phyloP scores from a whole-genome alignment of 306 rosid species.

The Prunus dulcis region DNA sequence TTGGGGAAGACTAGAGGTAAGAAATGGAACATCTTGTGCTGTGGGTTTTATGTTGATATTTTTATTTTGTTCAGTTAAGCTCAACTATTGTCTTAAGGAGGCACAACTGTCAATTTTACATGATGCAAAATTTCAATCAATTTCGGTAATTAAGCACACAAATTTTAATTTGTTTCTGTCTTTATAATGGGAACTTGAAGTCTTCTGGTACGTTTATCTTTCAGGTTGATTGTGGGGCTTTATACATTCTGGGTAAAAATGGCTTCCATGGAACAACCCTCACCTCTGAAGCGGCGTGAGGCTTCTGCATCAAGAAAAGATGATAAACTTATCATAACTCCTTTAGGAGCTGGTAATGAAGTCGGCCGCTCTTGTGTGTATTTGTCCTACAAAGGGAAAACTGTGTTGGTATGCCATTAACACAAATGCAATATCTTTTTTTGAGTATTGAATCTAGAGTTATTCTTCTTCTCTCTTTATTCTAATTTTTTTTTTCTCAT shows the following conservation, averaged over 20 bases:
- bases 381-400: constrained; percentile 79
- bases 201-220: not conserved
- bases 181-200: not conserved
- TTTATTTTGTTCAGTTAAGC: not conserved
- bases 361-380: constrained; percentile 92
- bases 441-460: not conserved
- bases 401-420: constrained; percentile 38
- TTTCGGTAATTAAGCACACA: too few relatives aligned
- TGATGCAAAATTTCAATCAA: not conserved
- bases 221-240: not conserved
- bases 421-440: not conserved
- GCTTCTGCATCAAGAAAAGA: constrained; percentile 53
- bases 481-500: not conserved
- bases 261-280: constrained; percentile 43
- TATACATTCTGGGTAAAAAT: constrained; percentile 14
- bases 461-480: constrained; percentile 1
- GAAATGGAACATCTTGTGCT: not conserved
- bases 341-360: constrained; percentile 92
- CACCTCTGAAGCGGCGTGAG: constrained; percentile 57
- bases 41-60: not conserved
- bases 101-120: too few relatives aligned
- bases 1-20: not conserved
- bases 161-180: too few relatives aligned
- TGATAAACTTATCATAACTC: constrained; percentile 65
- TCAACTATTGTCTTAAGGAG: not conserved